Evolutionary conservation across 306 rosid genomes (phyloP), one percentile per base, ranked within the genome.

Genomic region (Cucurbita argyrosperma): DNA sequence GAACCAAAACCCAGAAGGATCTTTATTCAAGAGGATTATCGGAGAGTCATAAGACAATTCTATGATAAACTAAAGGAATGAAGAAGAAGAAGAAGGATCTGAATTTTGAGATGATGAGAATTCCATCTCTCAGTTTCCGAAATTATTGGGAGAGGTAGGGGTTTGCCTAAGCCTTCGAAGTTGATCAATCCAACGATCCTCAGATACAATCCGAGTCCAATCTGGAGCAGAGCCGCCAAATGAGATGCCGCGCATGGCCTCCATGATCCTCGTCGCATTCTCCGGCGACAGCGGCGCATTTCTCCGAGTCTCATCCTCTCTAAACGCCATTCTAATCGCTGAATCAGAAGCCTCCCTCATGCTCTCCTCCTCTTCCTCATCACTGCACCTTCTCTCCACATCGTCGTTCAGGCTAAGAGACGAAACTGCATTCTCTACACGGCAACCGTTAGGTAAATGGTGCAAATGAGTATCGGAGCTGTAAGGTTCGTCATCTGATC

Each of bases 191-290:
- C 95, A 95, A 35, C 78, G 80, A 40, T 83, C 90, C 75, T 88
- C 96, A 0, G 97, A 81, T 62, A 91, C 74, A 53, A 64, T 73
- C 8, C 76, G 77, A 3, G 75, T 94, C 97, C 99, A 94, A 74
- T 82, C 87, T 0, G 97, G 97, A 59, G 83, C 86, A 0, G 67
- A 82, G 46, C 97, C 97, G 2, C 76, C 86, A 35, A 91, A 84
- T 19, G 95, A 85, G 40, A 94, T 77, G 5, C 89, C 89, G 7
- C 92, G 94, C 97, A 94, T 94, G 26, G 96, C 97, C 62, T 89
- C 96, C 88, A 84, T 85, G 19, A 94, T 92, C 54, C 96, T 87
- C 56, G 78, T 71, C 52, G 97, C 83, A 57, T 87, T 94, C 84
- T 91, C 99, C 74, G 76, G 81, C 77, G 91, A 75, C 78, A 94